Evolutionary conservation across 257 asterid species (phyloP), one percentile per base, ranked within the genome.

Genomic region (Apocynum venetum): DNA sequence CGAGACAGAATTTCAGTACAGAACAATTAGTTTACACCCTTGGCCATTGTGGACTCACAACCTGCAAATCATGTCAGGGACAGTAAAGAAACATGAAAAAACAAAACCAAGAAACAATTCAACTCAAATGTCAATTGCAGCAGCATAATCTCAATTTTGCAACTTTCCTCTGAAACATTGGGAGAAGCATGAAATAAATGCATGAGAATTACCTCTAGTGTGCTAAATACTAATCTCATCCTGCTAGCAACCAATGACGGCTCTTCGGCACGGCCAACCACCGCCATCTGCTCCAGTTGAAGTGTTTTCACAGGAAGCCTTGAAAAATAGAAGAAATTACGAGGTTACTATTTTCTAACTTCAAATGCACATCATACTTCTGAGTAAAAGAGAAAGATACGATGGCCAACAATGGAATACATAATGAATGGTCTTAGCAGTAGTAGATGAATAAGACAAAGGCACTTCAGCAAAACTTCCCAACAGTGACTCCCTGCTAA

Each of bases 291-390:
- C 91, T 94, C 98, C 82, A 94, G 65, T 70, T 94, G 98, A 57
- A 94, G 97, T 41, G 97, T 89, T 85, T 92, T 94, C 89, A 94
- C 98, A 1, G 98, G 98, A 36, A 94, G 96, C 98, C 98, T 92
- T 79, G 20, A 57, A 38, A n/a, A 75, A 47, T 49, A 72, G 20
- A 85, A n/a, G 43, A 60, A 51, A 75, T 15, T 53, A 44, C 25
- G 38, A 20, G 9, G 70, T 72, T 40, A 36, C 78, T 63, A 25
- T 38, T 60, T 59, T 20, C 12, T 47, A 49, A 73, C 12, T 75
- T 59, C 69, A 43, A 66, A 52, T 10, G 17, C 4, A 36, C 15
- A 51, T 8, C 15, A 51, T 8, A 51, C 55, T 11, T 51, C 15
- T 10, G 35, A 49, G 36, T 25, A 40, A 52, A 15, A 52, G 3